These are phyloP conservation scores for Trichosporon coremiiforme DNA, from an alignment of 1,284 basidiomycete species.

Conservation along the genomic window DNA sequence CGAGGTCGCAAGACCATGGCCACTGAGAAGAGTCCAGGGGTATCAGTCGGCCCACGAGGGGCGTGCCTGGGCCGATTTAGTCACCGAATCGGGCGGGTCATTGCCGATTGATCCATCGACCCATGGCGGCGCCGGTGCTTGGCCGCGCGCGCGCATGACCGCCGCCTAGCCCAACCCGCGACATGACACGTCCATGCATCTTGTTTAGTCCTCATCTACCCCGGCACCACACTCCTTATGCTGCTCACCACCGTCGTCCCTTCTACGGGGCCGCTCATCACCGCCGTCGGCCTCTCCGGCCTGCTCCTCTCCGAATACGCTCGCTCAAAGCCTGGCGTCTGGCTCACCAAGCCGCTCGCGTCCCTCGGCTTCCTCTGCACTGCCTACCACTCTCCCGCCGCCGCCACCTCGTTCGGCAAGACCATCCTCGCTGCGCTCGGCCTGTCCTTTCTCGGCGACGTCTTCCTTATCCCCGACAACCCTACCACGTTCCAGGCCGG, in stretches of 20 bases:
- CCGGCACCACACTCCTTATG: neutral
- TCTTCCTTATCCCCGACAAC: slow-evolving; percentile 27
- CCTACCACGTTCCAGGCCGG: slow-evolving; percentile 25
- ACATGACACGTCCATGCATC: slow-evolving; percentile 9
- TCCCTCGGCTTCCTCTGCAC: slow-evolving; percentile 27
- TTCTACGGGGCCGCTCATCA: slow-evolving; percentile 25
- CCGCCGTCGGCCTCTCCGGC: slow-evolving; percentile 24
- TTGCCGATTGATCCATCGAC: slow-evolving; percentile 10
- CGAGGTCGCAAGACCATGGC: neutral
- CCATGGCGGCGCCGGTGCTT: slow-evolving; percentile 1
- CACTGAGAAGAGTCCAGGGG: neutral
- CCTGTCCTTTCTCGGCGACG: slow-evolving; percentile 26
- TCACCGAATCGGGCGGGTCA: slow-evolving; percentile 10
- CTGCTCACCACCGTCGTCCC: slow-evolving; percentile 16
- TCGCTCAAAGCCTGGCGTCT: slow-evolving; percentile 9
- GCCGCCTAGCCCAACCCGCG: neutral
- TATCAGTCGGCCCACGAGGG: slow-evolving; percentile 14
- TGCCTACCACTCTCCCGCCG: slow-evolving; percentile 16
- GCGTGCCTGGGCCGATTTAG: neutral
- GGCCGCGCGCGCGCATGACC: neutral
- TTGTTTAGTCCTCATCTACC: neutral
- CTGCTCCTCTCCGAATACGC: slow-evolving; percentile 23
- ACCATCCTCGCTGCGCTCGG: slow-evolving; percentile 24
- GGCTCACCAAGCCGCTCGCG: slow-evolving; percentile 32
- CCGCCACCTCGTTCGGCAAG: slow-evolving; percentile 8